Evolutionary conservation across 257 asterid species (phyloP).

Genomic region (Buddleja alternifolia): DNA sequence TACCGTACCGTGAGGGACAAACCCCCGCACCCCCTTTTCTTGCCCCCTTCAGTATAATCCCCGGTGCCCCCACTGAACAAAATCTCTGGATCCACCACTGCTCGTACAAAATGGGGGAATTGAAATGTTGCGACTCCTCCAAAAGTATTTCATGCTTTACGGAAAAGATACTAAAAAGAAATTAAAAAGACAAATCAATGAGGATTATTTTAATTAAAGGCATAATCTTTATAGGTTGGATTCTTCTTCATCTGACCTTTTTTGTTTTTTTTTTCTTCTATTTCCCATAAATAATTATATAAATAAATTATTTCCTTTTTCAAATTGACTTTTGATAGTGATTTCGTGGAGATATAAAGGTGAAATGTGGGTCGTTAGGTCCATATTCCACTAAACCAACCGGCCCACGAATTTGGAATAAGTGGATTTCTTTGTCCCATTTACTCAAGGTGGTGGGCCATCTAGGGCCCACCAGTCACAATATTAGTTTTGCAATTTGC

Average conservation of each 20-base stretch:
- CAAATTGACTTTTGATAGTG: constrained; percentile 11
- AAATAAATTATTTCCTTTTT: constrained; percentile 11
- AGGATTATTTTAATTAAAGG: constrained; percentile 20
- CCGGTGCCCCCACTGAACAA: too few relatives aligned
- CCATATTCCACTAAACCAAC: constrained; percentile 13
- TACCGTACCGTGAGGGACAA: too few relatives aligned
- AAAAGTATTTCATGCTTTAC: not conserved
- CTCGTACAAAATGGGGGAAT: not conserved
- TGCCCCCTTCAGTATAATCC: too few relatives aligned
- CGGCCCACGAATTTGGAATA: constrained; percentile 32
- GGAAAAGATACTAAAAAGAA: not conserved
- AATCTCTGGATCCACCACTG: too few relatives aligned
- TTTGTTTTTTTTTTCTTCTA: not conserved
- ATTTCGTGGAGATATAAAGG: constrained; percentile 25
- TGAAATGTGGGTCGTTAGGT: constrained; percentile 20
- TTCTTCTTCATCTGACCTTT: constrained; percentile 22
- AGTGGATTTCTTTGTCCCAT: not conserved
- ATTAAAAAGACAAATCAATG: not conserved
- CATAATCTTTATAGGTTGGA: constrained; percentile 11
- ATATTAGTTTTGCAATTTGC: not conserved
- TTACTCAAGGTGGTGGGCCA: constrained; percentile 15
- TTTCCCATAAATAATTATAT: not conserved
- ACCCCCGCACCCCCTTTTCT: too few relatives aligned
- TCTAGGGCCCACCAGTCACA: constrained; percentile 30
- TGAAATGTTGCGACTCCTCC: not conserved